phyloP scores from a whole-genome alignment of 257 asterid species.

The Solanum bulbocastanum region DNA sequence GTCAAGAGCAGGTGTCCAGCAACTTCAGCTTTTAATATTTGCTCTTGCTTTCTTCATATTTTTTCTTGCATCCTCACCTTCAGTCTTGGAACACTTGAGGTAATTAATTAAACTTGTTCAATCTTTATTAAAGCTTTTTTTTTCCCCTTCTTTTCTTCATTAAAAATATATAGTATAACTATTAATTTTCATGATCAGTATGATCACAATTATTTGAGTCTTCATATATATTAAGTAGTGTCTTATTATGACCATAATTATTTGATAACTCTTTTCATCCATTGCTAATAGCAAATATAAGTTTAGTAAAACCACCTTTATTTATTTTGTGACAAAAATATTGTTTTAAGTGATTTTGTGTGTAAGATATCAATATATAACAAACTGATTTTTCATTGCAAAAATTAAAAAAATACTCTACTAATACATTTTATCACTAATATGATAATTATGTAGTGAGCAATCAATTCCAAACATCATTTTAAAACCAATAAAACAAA shows the following conservation, averaged over 20 bases:
- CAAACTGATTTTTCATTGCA: neutral
- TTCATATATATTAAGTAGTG: neutral
- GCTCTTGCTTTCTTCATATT: slow-evolving; percentile 62
- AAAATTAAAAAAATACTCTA: neutral
- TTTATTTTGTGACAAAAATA: neutral
- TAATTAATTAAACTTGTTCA: neutral
- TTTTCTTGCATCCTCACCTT: slow-evolving; percentile 58
- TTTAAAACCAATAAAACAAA: neutral
- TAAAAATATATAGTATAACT: neutral
- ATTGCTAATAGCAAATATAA: neutral
- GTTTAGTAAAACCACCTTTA: neutral
- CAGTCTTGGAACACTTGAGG: slow-evolving; percentile 67
- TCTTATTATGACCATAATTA: neutral
- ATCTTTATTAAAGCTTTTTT: too few species aligned
- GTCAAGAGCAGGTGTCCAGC: slow-evolving; percentile 49
- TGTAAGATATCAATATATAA: neutral
- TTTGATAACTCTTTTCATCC: neutral
- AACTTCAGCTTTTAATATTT: slow-evolving; percentile 66
- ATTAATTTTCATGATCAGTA: neutral
- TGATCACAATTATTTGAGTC: neutral
- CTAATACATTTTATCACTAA: neutral
- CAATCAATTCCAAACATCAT: neutral
- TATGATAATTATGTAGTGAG: neutral
- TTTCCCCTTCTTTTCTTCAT: neutral
- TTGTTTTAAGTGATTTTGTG: neutral